Conservation (phyloP, 441 rosid genomes). For the Sinapis alba region DNA sequence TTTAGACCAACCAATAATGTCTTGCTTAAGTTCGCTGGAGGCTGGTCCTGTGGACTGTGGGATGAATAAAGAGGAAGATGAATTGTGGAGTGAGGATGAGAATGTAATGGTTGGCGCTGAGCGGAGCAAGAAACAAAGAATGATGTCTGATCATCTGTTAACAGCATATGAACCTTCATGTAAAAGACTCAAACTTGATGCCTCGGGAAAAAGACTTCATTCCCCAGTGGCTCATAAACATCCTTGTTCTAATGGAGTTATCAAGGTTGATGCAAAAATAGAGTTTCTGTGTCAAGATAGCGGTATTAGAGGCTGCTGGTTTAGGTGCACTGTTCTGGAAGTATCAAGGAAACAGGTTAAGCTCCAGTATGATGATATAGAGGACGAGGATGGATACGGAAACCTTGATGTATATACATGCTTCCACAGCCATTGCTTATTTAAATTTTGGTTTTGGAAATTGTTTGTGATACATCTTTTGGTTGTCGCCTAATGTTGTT, state of each 20-base stretch:
- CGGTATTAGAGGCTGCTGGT: constrained; percentile 98
- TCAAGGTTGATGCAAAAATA: constrained; percentile 70
- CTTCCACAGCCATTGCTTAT: constrained; percentile 17
- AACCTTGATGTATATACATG: constrained; percentile 80
- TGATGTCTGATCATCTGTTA: constrained; percentile 44
- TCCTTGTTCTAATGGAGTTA: constrained; percentile 42
- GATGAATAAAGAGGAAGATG: constrained; percentile 57
- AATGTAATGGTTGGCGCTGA: constrained; percentile 61
- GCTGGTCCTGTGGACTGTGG: constrained; percentile 47
- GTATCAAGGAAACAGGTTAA: constrained; percentile 66
- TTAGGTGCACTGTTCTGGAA: constrained; percentile 81
- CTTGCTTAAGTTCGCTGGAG: constrained; percentile 61
- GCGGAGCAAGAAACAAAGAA: constrained; percentile 60
- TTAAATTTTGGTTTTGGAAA: neutral
- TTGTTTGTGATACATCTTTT: neutral
- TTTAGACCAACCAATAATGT: constrained; percentile 73
- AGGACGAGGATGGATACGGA: constrained; percentile 77
- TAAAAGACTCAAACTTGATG: constrained; percentile 53
- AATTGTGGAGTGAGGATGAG: constrained; percentile 54
- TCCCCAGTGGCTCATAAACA: constrained; percentile 53
- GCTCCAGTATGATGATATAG: constrained; percentile 83
- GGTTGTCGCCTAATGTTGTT: constrained; percentile 7
- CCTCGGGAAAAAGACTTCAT: constrained; percentile 53
- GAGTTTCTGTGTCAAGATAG: constrained; percentile 95
- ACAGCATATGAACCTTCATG: constrained; percentile 45